A percentile compares a stretch with the other conserved stretches of the same genome.
These are phyloP conservation scores for Penicillium sclerotiorum DNA, from an alignment of 2,329 filamentous ascomycete genomes.

Conservation along the genomic window DNA sequence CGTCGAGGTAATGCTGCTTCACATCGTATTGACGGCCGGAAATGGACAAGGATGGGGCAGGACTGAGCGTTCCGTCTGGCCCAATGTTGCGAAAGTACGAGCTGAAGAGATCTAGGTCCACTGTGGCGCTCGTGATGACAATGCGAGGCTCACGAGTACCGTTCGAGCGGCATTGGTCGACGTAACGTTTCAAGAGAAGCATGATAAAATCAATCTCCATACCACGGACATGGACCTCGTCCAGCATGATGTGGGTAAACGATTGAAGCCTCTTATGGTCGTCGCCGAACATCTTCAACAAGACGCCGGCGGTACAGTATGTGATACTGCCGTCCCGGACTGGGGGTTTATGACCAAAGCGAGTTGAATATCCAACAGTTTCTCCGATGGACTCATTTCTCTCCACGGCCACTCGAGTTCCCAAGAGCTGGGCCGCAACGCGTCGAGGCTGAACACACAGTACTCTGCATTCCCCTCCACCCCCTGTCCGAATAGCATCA, in stretches of 20 bases:
- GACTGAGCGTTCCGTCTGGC: conserved; percentile 30
- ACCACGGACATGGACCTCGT: conserved; percentile 56
- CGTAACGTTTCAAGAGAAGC: conserved; percentile 47
- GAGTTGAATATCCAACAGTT: conserved; percentile 51
- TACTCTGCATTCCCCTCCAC: conserved; percentile 51
- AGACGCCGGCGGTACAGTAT: conserved; percentile 55
- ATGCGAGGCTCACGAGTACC: conserved; percentile 46
- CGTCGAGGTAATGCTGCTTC: conserved; percentile 46
- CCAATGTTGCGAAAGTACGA: conserved; percentile 44
- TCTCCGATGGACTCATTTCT: conserved; percentile 44
- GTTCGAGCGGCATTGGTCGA: conserved; percentile 36
- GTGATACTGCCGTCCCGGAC: conserved; percentile 43
- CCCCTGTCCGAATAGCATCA: conserved; percentile 43
- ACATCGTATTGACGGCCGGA: conserved; percentile 50
- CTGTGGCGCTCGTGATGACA: conserved; percentile 54
- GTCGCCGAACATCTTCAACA: conserved; percentile 49
- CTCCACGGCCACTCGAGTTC: conserved; percentile 51
- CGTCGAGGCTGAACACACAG: conserved; percentile 55
- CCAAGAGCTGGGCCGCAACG: conserved; percentile 52
- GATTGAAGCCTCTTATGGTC: conserved; percentile 41
- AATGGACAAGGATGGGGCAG: conserved; percentile 47
- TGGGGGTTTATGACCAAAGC: conserved; percentile 44
- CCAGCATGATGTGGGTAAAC: conserved; percentile 53
- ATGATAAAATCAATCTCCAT: conserved; percentile 51
- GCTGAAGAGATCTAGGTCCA: conserved; percentile 50